Percentiles rank a stretch among this genome's conserved stretches.
These are phyloP conservation scores for Ophiocordyceps camponoti-floridani DNA, from an alignment of 2,329 filamentous ascomycete genomes.

Conservation along the genomic window DNA sequence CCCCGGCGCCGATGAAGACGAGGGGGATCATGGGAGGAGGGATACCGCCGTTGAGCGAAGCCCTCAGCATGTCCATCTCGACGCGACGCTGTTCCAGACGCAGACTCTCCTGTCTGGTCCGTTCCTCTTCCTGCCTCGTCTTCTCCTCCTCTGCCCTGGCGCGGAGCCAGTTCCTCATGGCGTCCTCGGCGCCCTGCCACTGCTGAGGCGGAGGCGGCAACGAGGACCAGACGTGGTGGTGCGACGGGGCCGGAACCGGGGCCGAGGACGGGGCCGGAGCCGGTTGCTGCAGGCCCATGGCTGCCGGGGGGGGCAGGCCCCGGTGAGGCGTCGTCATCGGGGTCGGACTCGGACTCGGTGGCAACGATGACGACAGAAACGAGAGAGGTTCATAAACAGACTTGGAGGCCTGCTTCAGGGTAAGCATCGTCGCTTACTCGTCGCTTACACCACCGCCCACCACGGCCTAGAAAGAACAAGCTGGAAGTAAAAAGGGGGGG, in stretches of 20 bases:
- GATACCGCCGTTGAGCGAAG: slow-evolving; percentile 50
- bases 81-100: slow-evolving; percentile 55
- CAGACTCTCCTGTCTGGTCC: slow-evolving; percentile 42
- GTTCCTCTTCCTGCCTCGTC: slow-evolving; percentile 58
- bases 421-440: slow-evolving; percentile 36
- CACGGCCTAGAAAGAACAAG: too few relatives aligned
- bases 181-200: slow-evolving; percentile 51
- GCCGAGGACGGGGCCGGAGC: slow-evolving; percentile 9
- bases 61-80: slow-evolving; percentile 54
- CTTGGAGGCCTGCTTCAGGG: slow-evolving; percentile 42
- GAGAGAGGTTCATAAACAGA: slow-evolving; percentile 45
- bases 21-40: slow-evolving; percentile 58
- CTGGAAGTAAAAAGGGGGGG: slow-evolving; percentile 3
- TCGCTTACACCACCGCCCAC: too few relatives aligned
- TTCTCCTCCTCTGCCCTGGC: slow-evolving; percentile 59
- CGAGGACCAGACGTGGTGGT: slow-evolving; percentile 23
- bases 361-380: slow-evolving; percentile 25
- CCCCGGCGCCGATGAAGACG: slow-evolving; percentile 50
- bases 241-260: slow-evolving; percentile 5
- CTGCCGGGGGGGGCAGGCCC: slow-evolving; percentile 49
- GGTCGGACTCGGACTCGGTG: slow-evolving; percentile 29
- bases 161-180: slow-evolving; percentile 53
- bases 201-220: slow-evolving; percentile 46
- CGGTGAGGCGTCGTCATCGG: slow-evolving; percentile 54
- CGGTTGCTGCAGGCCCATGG: slow-evolving; percentile 35